phyloP scores from a whole-genome alignment of 768 basidiomycete genomes.

The Fibroporia radiculosa region DNA sequence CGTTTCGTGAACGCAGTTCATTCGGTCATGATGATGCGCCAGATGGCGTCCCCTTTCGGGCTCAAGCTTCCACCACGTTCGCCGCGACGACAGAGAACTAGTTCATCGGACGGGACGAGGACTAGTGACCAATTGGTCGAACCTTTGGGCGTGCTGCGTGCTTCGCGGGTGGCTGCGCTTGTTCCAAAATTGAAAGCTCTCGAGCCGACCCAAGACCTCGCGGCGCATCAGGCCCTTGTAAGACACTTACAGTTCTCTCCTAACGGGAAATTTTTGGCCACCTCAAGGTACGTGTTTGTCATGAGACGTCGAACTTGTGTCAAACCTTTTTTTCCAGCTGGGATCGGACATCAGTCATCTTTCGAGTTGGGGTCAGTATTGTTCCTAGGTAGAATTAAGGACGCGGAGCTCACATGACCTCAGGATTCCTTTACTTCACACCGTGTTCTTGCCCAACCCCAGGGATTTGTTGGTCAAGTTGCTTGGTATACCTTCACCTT shows the following conservation, averaged over 20 bases:
- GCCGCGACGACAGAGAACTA: slow-evolving; percentile 16
- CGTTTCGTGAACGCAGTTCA: slow-evolving; percentile 38
- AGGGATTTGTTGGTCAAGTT: slow-evolving; percentile 71
- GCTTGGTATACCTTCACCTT: slow-evolving; percentile 43
- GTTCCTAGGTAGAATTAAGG: not conserved
- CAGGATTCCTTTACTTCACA: slow-evolving; percentile 55
- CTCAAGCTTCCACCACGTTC: slow-evolving; percentile 5
- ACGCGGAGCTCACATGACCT: slow-evolving; percentile 5
- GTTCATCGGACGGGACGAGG: slow-evolving; percentile 19
- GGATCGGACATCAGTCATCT: slow-evolving; percentile 64
- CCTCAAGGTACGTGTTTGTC: slow-evolving; percentile 43
- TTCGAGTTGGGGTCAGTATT: slow-evolving; percentile 49
- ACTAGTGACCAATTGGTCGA: slow-evolving; percentile 10
- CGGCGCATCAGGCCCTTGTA: slow-evolving; percentile 61
- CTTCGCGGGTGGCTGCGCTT: slow-evolving; percentile 48
- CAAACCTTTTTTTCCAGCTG: slow-evolving; percentile 33
- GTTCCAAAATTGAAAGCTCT: slow-evolving; percentile 49
- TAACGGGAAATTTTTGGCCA: slow-evolving; percentile 66
- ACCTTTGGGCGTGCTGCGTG: slow-evolving; percentile 29
- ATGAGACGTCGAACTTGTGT: not conserved
- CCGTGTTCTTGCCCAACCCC: slow-evolving; percentile 56
- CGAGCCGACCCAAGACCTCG: slow-evolving; percentile 50
- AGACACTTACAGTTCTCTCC: slow-evolving; percentile 72
- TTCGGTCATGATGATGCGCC: slow-evolving; percentile 36
- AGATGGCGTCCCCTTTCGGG: slow-evolving; percentile 21